These are phyloP conservation scores for Penicillium glabrum DNA, from an alignment of 2,329 filamentous ascomycete genomes.

Conservation along the genomic window DNA sequence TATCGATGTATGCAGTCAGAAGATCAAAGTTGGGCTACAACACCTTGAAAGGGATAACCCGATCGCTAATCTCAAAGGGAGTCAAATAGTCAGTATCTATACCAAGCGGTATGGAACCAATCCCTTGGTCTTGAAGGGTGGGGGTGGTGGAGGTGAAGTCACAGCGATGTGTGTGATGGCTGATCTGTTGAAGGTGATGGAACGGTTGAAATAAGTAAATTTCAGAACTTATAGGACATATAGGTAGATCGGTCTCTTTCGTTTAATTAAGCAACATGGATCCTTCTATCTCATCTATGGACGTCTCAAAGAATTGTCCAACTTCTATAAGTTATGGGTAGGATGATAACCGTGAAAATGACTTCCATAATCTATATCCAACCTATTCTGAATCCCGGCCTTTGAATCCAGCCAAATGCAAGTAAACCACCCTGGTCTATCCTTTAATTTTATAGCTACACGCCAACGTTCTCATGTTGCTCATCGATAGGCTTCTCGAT, in stretches of 20 bases:
- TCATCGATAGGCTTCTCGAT: slow-evolving; percentile 12
- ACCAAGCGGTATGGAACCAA: slow-evolving; percentile 90
- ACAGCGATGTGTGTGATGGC: slow-evolving; percentile 95
- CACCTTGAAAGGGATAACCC: slow-evolving; percentile 84
- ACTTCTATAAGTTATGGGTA: not conserved
- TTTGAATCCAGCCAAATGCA: not conserved
- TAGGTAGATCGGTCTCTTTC: not conserved
- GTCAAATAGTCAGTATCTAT: slow-evolving; percentile 98
- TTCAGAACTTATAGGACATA: not conserved
- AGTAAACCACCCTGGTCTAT: not conserved
- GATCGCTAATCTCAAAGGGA: slow-evolving; percentile 91
- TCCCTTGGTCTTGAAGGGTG: slow-evolving; percentile 90
- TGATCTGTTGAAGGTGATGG: slow-evolving; percentile 85
- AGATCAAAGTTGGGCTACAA: slow-evolving; percentile 89
- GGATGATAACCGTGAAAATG: too few relatives aligned
- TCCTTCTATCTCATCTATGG: too few relatives aligned
- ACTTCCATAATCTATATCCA: not conserved
- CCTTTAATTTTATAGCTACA: not conserved
- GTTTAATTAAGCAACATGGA: too few relatives aligned
- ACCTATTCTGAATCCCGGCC: too few relatives aligned
- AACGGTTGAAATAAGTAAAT: slow-evolving; percentile 44
- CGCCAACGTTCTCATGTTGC: slow-evolving; percentile 1
- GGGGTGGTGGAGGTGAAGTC: slow-evolving; percentile 89
- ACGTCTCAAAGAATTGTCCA: not conserved
- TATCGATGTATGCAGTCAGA: slow-evolving; percentile 74